phyloP scores from a whole-genome alignment of 2,329 filamentous ascomycete genomes.

The Trichoderma afroharzianum region DNA sequence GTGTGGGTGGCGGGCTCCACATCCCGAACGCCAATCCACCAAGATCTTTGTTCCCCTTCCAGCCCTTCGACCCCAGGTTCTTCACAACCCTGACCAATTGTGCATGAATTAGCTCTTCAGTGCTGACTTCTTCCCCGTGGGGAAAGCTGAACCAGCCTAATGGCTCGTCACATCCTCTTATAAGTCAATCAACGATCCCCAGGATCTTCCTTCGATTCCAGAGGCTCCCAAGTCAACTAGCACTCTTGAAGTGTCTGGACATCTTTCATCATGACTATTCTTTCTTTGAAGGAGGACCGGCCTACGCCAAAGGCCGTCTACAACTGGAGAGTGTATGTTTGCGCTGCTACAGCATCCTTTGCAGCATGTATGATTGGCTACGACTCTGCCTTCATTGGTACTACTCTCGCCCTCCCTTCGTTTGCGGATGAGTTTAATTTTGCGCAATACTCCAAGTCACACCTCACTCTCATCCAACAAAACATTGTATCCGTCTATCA shows the following conservation, averaged over 20 bases:
- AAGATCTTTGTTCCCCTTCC: background rate
- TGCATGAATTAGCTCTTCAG: background rate
- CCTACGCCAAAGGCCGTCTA: slow-evolving; percentile 11
- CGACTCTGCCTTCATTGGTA: slow-evolving; percentile 14
- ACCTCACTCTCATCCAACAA: background rate
- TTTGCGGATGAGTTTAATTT: slow-evolving; percentile 11
- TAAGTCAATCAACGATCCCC: slow-evolving; percentile 2
- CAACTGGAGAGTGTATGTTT: slow-evolving; percentile 10
- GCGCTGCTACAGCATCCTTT: slow-evolving; percentile 13
- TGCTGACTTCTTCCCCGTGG: slow-evolving; percentile 9
- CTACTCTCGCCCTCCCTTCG: slow-evolving; percentile 10
- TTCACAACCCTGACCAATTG: background rate
- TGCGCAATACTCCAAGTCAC: background rate
- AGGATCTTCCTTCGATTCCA: background rate
- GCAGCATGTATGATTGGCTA: slow-evolving; percentile 13
- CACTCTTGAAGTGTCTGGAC: background rate
- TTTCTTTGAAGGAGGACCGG: slow-evolving; percentile 12
- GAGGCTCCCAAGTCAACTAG: background rate
- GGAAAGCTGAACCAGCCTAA: background rate
- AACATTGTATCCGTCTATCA: slow-evolving; percentile 10
- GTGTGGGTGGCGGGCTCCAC: slow-evolving; percentile 8
- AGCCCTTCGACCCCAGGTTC: slow-evolving; percentile 8
- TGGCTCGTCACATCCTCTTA: background rate
- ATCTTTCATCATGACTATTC: slow-evolving; percentile 1
- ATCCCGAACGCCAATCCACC: background rate